phyloP scores from a whole-genome alignment of 2,329 filamentous ascomycete species.

The Talaromyces verruculosus region DNA sequence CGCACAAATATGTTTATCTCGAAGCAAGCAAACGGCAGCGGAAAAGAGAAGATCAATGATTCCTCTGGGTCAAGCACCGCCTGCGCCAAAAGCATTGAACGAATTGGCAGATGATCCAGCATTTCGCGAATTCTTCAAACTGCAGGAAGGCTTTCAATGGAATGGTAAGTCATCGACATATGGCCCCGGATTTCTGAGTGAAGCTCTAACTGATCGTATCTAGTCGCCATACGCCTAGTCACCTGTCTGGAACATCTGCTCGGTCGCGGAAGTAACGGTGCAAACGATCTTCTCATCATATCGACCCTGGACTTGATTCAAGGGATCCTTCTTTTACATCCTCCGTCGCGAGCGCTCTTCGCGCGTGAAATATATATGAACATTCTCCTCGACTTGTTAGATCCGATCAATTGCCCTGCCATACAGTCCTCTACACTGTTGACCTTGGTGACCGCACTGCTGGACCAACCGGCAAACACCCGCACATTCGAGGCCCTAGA shows the following conservation, averaged over 20 bases:
- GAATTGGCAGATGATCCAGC: constrained; percentile 79
- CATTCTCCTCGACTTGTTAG: constrained; percentile 88
- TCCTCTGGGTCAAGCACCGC: constrained; percentile 41
- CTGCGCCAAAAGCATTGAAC: constrained; percentile 61
- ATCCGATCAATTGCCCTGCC: constrained; percentile 84
- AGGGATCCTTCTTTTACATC: constrained; percentile 82
- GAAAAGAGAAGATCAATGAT: constrained; percentile 47
- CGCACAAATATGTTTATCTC: constrained; percentile 86
- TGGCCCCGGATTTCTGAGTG: too few relatives aligned
- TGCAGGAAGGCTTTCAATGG: constrained; percentile 97
- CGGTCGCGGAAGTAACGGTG: constrained; percentile 75
- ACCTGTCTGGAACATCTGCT: constrained; percentile 82
- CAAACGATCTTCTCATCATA: constrained; percentile 85
- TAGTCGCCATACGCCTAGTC: constrained; percentile 79
- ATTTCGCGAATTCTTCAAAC: constrained; percentile 91
- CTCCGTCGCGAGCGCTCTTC: constrained; percentile 83
- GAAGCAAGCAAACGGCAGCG: constrained; percentile 38
- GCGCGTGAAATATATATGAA: constrained; percentile 93
- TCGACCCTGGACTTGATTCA: constrained; percentile 86
- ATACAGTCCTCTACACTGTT: constrained; percentile 89
- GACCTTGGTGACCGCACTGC: constrained; percentile 82
- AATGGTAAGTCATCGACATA: constrained; percentile 58
- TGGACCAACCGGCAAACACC: constrained; percentile 83
- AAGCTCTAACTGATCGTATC: constrained; percentile 11
- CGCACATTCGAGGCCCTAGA: constrained; percentile 90